A percentile compares a stretch with the other conserved stretches of the same genome.
These are phyloP conservation scores for Comarum palustre DNA, from an alignment of 306 rosid species.

Conservation along the genomic window DNA sequence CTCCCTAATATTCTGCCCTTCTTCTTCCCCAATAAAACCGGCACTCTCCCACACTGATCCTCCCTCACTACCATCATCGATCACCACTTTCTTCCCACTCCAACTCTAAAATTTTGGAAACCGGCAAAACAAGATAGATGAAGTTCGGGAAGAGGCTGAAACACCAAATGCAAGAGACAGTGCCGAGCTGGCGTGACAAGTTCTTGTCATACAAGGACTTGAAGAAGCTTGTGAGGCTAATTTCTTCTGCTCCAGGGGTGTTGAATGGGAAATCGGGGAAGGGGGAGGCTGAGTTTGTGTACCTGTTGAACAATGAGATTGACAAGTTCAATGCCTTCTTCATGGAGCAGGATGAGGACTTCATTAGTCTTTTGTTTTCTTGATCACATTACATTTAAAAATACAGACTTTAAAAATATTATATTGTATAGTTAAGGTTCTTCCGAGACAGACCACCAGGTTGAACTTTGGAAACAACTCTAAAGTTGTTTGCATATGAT, in stretches of 20 bases:
- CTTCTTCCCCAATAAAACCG: slow-evolving; percentile 33
- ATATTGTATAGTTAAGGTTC: not conserved
- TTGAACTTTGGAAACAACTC: too few species aligned
- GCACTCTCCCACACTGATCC: slow-evolving; percentile 10
- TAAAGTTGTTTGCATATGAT: too few species aligned
- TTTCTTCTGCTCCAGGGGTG: slow-evolving; percentile 38
- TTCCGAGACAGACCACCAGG: not conserved
- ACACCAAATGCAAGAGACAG: slow-evolving; percentile 60
- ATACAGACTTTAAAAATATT: not conserved
- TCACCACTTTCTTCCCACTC: not conserved
- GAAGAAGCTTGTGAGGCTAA: slow-evolving; percentile 61
- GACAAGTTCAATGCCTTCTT: slow-evolving; percentile 81
- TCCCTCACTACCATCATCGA: slow-evolving; percentile 18
- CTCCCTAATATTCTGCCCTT: slow-evolving; percentile 59
- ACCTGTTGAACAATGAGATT: slow-evolving; percentile 70
- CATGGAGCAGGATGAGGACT: slow-evolving; percentile 81
- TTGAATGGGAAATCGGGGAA: slow-evolving; percentile 37
- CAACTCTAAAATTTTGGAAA: not conserved
- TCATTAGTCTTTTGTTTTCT: slow-evolving; percentile 26
- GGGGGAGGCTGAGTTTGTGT: slow-evolving; percentile 59
- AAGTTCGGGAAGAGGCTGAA: slow-evolving; percentile 84
- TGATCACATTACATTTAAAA: not conserved
- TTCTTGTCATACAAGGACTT: slow-evolving; percentile 76
- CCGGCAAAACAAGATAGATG: slow-evolving; percentile 22
- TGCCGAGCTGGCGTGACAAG: slow-evolving; percentile 78